Evolutionary conservation across 305 asterid species (phyloP), one percentile per base, ranked within the genome.

Genomic region (Caryopteris hybrid): DNA sequence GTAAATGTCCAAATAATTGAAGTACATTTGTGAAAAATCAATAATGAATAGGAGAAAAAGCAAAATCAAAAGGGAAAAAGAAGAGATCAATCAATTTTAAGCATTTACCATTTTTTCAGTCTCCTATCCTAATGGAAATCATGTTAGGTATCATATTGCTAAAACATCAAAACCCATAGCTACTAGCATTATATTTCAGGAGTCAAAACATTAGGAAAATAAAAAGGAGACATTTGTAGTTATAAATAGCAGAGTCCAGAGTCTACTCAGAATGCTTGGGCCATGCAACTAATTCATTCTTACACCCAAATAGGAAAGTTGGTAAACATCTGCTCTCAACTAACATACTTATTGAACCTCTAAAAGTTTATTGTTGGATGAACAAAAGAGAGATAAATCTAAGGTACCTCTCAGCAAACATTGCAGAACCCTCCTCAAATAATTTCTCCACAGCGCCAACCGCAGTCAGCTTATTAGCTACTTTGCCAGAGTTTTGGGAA

Each of bases 381-480:
- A 18, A 64, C 34, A 29, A 7, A 29, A 29, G 34, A 16, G 12
- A 27, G 45, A 55, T 17, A 39, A 75, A 52, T 16, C 70, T 8
- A 47, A 45, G 16, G 47, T 76, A 94, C 99, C 98, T 89, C 79
- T 94, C 98, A 11, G 97, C 95, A 79, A 94, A 98, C 92, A 94
- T 82, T 6, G 99, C 98, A 68, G 98, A 94, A 75, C 99, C 99
- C 86, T 94, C 99, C 83, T 94, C 99, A 75, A 94, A 94, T 75
- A 94, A 74, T 76, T 94, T 96, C 78, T 91, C 99, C 62, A 94
- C 99, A 73, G 75, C 96, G 64, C 98, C 98, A 63, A 94, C 92
- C 3, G 95, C 77, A 70, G 98, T 89, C 56, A 86, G 90, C 80
- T 77, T 93, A 78, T 81, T 88, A 66, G 84, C 69, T 69, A 86